phyloP scores from a whole-genome alignment of 352 stramenopile species.

The Phytophthora sojae region DNA sequence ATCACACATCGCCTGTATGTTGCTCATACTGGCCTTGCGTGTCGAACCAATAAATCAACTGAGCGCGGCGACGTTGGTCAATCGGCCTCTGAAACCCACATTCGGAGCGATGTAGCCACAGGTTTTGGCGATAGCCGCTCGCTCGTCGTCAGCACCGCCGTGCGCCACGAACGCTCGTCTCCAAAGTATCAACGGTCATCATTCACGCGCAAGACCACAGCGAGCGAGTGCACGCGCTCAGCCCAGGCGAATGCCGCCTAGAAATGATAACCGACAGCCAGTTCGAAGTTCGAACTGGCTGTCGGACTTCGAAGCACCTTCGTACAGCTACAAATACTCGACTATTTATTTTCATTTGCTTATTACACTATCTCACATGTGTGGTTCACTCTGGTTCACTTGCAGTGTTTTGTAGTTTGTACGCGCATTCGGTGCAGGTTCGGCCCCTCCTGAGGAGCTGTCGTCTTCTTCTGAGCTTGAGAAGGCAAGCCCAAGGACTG shows the following conservation, averaged over 20 bases:
- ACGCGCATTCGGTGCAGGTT: background rate
- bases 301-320: no score
- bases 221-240: no score
- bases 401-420: background rate
- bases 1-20: background rate
- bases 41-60: background rate
- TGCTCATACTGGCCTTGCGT: background rate
- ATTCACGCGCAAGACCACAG: background rate
- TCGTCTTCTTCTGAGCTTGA: slow-evolving; percentile 41
- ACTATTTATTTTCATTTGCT: background rate
- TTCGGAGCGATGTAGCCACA: background rate
- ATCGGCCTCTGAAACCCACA: background rate
- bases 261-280: background rate
- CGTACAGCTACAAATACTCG: background rate
- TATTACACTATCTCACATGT: slow-evolving; percentile 3
- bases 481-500: slow-evolving; percentile 30
- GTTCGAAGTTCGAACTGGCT: no score
- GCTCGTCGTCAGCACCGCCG: background rate
- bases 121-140: background rate
- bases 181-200: background rate
- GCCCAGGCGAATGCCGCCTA: background rate
- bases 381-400: background rate
- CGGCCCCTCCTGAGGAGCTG: slow-evolving; percentile 13
- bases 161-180: background rate
- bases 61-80: background rate